A percentile compares a stretch with the other conserved stretches of the same genome.
Conservation (phyloP, 768 basidiomycete genomes). For the Rubroboletus satanas region DNA sequence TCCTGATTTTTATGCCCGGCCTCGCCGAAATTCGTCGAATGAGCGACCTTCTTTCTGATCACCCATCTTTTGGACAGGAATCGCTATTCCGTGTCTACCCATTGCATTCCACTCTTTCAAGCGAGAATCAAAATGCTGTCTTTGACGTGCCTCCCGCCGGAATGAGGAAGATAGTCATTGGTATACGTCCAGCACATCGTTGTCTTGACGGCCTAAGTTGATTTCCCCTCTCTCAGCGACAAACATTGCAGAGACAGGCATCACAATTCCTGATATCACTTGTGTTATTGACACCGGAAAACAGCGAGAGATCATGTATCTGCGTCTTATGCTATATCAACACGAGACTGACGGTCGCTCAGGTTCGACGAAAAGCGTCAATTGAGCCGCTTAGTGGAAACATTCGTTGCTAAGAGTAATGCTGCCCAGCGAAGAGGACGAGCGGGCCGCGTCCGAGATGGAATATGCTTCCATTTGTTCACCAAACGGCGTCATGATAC, state of each 20-base stretch:
- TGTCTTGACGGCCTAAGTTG: not conserved
- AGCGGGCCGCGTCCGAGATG: slow-evolving; percentile 85
- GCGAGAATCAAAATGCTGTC: slow-evolving; percentile 84
- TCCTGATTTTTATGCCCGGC: slow-evolving; percentile 93
- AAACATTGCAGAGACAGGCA: slow-evolving; percentile 94
- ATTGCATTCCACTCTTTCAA: slow-evolving; percentile 90
- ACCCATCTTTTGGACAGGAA: slow-evolving; percentile 62
- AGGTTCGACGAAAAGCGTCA: slow-evolving; percentile 98
- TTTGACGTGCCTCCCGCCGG: slow-evolving; percentile 84
- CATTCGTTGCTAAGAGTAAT: slow-evolving; percentile 88
- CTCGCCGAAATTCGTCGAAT: slow-evolving; percentile 89
- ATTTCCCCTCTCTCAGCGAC: slow-evolving; percentile 49
- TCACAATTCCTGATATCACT: slow-evolving; percentile 97
- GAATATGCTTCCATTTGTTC: slow-evolving; percentile 94
- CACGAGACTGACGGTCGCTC: slow-evolving; percentile 3
- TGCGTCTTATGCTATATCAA: not conserved
- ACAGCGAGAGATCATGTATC: slow-evolving; percentile 87
- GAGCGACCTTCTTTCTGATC: slow-evolving; percentile 75
- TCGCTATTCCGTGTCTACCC: slow-evolving; percentile 73
- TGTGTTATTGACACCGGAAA: slow-evolving; percentile 94
- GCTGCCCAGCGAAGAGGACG: slow-evolving; percentile 86
- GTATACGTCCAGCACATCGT: slow-evolving; percentile 39
- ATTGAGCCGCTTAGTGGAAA: slow-evolving; percentile 86
- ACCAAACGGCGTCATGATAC: slow-evolving; percentile 83
- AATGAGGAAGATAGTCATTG: slow-evolving; percentile 89